Base-by-base conservation (phyloP, 1,284 basidiomycete genomes). In the Rhodotorula glutinis region DNA sequence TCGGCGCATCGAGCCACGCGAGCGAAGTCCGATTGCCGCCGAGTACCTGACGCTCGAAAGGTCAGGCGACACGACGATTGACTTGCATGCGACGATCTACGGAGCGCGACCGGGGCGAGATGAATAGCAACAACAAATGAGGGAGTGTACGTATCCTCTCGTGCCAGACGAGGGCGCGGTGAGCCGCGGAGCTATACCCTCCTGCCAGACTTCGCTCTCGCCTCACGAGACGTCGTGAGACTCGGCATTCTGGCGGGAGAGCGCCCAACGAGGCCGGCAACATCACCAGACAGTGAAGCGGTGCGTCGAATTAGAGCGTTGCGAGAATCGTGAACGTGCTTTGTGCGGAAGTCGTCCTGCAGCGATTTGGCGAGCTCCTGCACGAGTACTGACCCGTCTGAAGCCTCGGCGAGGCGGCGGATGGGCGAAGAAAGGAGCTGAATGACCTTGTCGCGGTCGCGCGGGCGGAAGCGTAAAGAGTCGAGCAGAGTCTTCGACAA, bases 351-450 rank as follows among this genome's bases (percentile, higher is more conserved):
- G 21, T 75, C 74, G n/a, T 58, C 66, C 3, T 55, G 29, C 4
- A 92, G 89, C 78, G 91, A 89, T 73, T 88, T 84, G 23, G 91
- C 90, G 55, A 93, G 79, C 79, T 95, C 90, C 66, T 90, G 83
- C n/a, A 95, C 91, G 27, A 97, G 83, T 27, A 96, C 88, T 0
- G 93, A 91, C 17, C 86, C 87, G 76, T 96, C 93, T n/a, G n/a
- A 5, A 57, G 88, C 86, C 71, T 86, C 83, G 75, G 89, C 90
- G 61, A 95, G 81, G 68, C 85, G 84, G 71, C 86, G 84, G 62
- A 96, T 90, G 19, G 92, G 86, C 27, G 86, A 86, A 63, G 88
- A 82, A 52, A 96, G 81, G 57, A 86, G 83, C 75, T 89, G 86
- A 25, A 94, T 88, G 52, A 94, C 82, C 70, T 86, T 85, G 2